Conservation (phyloP, 768 basidiomycete genomes). For the Macrolepiota fuliginosa region DNA sequence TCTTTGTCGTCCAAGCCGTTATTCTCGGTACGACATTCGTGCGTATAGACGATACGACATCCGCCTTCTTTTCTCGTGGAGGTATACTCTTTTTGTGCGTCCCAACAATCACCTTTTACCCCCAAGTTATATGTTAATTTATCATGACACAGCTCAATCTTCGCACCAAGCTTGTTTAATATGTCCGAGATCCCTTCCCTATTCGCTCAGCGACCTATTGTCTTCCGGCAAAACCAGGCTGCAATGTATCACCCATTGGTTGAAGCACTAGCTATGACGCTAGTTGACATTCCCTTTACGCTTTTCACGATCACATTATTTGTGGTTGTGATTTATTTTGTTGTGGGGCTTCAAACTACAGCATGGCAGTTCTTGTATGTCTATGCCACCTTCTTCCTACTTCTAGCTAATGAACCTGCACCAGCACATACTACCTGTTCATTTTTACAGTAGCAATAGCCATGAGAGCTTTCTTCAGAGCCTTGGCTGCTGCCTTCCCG, state of each 20-base stretch:
- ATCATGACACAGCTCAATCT: conserved; percentile 39
- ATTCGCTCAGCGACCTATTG: conserved; percentile 60
- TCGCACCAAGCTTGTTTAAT: conserved; percentile 56
- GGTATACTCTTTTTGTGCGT: conserved; percentile 71
- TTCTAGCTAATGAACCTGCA: neutral
- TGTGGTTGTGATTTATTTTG: conserved; percentile 55
- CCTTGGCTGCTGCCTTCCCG: conserved; percentile 57
- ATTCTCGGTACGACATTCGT: conserved; percentile 65
- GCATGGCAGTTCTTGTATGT: conserved; percentile 67
- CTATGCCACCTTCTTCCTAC: conserved; percentile 3
- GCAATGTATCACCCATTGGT: conserved; percentile 52
- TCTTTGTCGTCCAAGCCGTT: conserved; percentile 33
- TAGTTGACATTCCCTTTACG: conserved; percentile 62
- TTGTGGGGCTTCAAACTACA: conserved; percentile 52
- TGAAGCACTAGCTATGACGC: conserved; percentile 48
- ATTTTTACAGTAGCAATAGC: conserved; percentile 55
- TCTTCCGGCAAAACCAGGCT: conserved; percentile 52
- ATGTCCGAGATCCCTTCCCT: conserved; percentile 69
- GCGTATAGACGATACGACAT: conserved; percentile 46
- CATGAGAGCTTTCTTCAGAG: conserved; percentile 78
- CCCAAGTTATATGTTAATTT: conserved; percentile 20
- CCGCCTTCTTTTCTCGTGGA: conserved; percentile 66
- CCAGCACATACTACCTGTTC: conserved; percentile 58
- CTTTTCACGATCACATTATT: conserved; percentile 44
- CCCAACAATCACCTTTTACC: neutral